Base-by-base conservation (phyloP, 2,329 filamentous ascomycete genomes). In the Thielaviopsis musarum region DNA sequence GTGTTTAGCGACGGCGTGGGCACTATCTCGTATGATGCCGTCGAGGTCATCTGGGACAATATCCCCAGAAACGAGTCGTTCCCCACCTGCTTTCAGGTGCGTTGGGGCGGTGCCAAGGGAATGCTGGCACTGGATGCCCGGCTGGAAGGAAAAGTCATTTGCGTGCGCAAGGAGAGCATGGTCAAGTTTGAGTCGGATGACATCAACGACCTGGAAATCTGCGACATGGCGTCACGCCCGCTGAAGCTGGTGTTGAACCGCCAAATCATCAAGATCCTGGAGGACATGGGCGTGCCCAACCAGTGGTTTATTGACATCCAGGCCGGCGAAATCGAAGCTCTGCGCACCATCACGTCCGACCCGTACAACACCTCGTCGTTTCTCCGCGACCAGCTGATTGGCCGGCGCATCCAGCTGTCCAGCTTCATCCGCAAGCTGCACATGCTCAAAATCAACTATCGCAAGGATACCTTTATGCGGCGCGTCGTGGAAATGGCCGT, bases 1-100 rank as follows among this genome's bases (percentile, higher is more conserved):
- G 75, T 83, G 0, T 94, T 93, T 67, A 90, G 85, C 62, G 88
- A 93, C 66, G 88, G 88, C 1, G 84, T 88, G 1, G 88, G 88
- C 0, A 88, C 82, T 0, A 80, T 93, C 5, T 91, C 88, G 0
- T 66, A 64, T 12, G 72, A 73, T 0, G 74, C 88, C 0, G 71
- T 85, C 55, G 68, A 77, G 15, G 74, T 74, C n/a, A 78, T 91
- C 2, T 85, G 82, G 76, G 68, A 71, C 1, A 66, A 70, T 5
- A 69, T 86, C 58, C 76, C 80, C 0, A 67, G 69, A 34, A 71
- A 70, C 24, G 72, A 73, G 41, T 66, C 72, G 0, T 71, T 72
- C 2, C 81, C 87, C 0, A 87, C 84, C 0, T 82, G 81, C 55
- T 80, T 89, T 53, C 89, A 94, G 65, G 85, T 94, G 52, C 79